Conservation (phyloP, 495 filamentous ascomycete genomes). For the Tuber borchii region DNA sequence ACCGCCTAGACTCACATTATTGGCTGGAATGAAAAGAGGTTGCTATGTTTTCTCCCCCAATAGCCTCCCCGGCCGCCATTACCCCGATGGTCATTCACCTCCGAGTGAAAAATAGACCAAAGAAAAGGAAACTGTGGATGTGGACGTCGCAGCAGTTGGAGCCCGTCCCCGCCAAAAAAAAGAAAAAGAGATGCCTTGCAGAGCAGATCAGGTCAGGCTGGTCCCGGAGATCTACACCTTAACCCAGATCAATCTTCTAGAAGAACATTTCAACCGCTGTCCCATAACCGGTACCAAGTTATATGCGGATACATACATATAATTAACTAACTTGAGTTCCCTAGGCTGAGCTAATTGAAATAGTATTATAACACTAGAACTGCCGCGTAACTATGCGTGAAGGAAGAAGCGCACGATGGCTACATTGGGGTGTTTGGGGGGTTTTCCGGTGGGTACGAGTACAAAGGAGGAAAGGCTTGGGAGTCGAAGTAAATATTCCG, state of each 20-base stretch:
- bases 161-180: not conserved
- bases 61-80: not conserved
- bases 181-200: not conserved
- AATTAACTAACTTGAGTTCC: not conserved
- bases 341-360: not conserved
- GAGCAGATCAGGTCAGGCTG: not conserved
- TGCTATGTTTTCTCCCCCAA: not conserved
- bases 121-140: too few species aligned
- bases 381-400: not conserved
- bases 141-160: not conserved
- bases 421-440: not conserved
- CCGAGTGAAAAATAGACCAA: not conserved
- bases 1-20: not conserved
- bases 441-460: not conserved
- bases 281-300: not conserved
- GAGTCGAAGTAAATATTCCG: slow-evolving; percentile 5
- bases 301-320: not conserved
- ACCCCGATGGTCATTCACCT: not conserved
- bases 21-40: not conserved
- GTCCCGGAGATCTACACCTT: not conserved
- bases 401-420: not conserved
- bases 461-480: not conserved
- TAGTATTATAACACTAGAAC: not conserved
- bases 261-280: not conserved
- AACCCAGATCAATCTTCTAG: not conserved